Conservation (phyloP, 805 yeast species). For the Yarrowia sp. region DNA sequence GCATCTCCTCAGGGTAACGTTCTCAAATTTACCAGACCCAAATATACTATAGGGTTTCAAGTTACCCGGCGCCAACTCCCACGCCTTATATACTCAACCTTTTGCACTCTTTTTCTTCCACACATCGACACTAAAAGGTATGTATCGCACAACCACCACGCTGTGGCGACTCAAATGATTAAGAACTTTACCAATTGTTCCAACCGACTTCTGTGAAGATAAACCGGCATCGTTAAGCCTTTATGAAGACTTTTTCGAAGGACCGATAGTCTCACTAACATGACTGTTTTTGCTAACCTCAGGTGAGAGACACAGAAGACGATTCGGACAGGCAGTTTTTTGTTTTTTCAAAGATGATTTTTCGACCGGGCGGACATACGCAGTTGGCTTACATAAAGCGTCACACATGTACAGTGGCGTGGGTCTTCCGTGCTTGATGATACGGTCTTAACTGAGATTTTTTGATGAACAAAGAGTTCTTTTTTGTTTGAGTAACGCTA, state of each 20-base stretch:
- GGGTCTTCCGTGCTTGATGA: slow-evolving; percentile 15
- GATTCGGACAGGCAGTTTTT: background rate
- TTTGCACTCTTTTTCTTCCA: background rate
- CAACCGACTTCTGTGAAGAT: slow-evolving; percentile 23
- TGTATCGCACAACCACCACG: background rate
- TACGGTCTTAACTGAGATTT: slow-evolving; percentile 20
- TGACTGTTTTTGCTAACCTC: slow-evolving; percentile 11
- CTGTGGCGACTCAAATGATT: slow-evolving; percentile 18
- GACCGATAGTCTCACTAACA: background rate
- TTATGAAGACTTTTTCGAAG: slow-evolving; percentile 9
- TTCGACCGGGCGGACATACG: slow-evolving; percentile 25
- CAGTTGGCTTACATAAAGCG: slow-evolving; percentile 8
- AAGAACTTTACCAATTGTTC: slow-evolving; percentile 24
- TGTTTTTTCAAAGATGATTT: background rate
- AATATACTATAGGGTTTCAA: background rate
- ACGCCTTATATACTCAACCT: background rate
- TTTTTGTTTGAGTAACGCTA: background rate
- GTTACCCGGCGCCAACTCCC: background rate
- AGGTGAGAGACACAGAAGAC: slow-evolving; percentile 1
- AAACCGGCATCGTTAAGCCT: slow-evolving; percentile 26
- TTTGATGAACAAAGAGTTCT: background rate
- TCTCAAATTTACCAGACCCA: background rate
- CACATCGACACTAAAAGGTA: slow-evolving; percentile 17
- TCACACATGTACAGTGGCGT: slow-evolving; percentile 14
- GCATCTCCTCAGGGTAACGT: background rate